Base-by-base conservation (phyloP, 805 yeast species). In the Cyberlindnera meyerae region DNA sequence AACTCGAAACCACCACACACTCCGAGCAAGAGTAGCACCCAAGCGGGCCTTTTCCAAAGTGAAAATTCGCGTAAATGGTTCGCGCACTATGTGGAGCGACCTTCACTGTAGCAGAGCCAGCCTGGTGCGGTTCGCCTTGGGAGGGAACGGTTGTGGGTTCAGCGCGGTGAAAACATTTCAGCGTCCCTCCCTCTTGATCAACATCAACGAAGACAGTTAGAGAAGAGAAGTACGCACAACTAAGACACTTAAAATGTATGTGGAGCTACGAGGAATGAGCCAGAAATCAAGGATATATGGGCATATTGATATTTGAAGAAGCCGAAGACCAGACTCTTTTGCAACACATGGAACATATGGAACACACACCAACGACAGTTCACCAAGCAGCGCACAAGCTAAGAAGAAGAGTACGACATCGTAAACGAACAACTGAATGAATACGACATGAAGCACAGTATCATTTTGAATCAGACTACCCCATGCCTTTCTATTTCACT, bases 161-260 rank as follows among this genome's bases (percentile, higher is more conserved):
- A 20, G 22, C 22, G 33, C 20, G 31, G 34, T 39, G 44, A 43
- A 41, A 41, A 47, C 50, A 34, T 42, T 41, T 37, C 47, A 45
- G 38, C 43, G 34, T 40, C 45, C 47, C 44, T 14, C 34, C 34
- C 39, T 35, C 24, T 28, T 24, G 17, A 17, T 20, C 36, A 34
- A 31, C 37, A 35, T 30, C 20, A 18, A 21, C 9, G 27, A 29
- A 17, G 14, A 11, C 29, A 6, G 15, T 20, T 15, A 11, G 33
- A 22, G 29, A 29, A 25, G 18, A 38, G 31, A 30, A 18, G 20
- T 16, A 40, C 39, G 35, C 44, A 24, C 40, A 45, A 34, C 38
- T 22, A 39, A 41, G 31, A 51, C 54, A 51, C 40, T 42, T 43
- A 49, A 49, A 51, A 51, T 51, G 55, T 51, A 51, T 43, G 55